phyloP scores from a whole-genome alignment of 345 rosid genomes.

The Brassica cretica region DNA sequence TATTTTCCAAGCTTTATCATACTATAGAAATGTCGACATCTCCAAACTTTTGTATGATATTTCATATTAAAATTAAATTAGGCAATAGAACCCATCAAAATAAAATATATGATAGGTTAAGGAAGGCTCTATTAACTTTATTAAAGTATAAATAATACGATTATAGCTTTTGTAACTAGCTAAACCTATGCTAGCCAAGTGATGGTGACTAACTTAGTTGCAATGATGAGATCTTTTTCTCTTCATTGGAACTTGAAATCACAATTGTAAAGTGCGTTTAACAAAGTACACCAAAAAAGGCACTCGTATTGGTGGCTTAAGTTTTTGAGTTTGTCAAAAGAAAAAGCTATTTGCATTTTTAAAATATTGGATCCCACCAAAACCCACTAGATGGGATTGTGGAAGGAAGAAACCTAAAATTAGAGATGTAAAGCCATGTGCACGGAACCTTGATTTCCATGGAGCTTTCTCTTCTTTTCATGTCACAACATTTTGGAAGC shows the following conservation, averaged over 20 bases:
- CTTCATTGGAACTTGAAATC: slow-evolving; percentile 39
- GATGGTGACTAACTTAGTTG: slow-evolving; percentile 38
- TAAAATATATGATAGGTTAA: slow-evolving; percentile 33
- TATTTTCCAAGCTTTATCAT: neutral
- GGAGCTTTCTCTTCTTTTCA: slow-evolving; percentile 61
- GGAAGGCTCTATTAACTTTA: slow-evolving; percentile 32
- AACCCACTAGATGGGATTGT: slow-evolving; percentile 35
- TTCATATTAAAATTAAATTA: slow-evolving; percentile 1
- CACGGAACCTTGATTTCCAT: slow-evolving; percentile 61
- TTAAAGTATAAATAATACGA: slow-evolving; percentile 33
- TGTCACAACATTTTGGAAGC: slow-evolving; percentile 50
- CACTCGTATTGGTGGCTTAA: slow-evolving; percentile 32
- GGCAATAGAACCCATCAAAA: slow-evolving; percentile 32
- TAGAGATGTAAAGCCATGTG: slow-evolving; percentile 60
- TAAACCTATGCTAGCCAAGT: slow-evolving; percentile 24
- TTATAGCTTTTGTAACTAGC: slow-evolving; percentile 35
- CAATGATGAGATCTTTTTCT: slow-evolving; percentile 23
- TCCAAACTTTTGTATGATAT: neutral
- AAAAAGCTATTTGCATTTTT: slow-evolving; percentile 4
- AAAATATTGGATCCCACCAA: slow-evolving; percentile 36
- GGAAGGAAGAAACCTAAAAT: slow-evolving; percentile 42
- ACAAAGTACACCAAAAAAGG: slow-evolving; percentile 22
- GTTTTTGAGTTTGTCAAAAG: slow-evolving; percentile 26
- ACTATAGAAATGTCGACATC: slow-evolving; percentile 16
- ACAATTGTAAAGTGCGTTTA: slow-evolving; percentile 39